These are phyloP conservation scores for Articulospora tetracladia DNA, from an alignment of 495 filamentous ascomycete species.

Conservation along the genomic window DNA sequence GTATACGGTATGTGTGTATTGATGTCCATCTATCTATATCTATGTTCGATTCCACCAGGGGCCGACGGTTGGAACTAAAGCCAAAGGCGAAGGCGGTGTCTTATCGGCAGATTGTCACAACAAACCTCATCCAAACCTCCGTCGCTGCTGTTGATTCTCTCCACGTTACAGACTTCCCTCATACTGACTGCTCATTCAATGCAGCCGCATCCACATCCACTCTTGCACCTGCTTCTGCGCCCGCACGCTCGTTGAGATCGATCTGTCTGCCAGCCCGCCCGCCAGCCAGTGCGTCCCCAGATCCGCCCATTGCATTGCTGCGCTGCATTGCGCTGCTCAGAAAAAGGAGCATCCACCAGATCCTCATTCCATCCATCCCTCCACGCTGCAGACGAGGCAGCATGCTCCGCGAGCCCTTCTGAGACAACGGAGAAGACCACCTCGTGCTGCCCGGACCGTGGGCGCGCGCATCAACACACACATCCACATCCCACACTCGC, in stretches of 20 bases:
- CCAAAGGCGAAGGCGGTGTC: background rate
- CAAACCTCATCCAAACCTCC: background rate
- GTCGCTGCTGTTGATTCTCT: background rate
- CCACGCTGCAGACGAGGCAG: constrained; percentile 11
- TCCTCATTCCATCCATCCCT: too few species aligned
- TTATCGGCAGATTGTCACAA: constrained; percentile 1
- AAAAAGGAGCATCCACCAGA: too few species aligned
- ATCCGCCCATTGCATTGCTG: too few species aligned
- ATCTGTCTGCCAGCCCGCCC: too few species aligned
- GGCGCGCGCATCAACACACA: too few species aligned
- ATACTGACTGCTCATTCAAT: background rate
- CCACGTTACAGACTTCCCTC: background rate
- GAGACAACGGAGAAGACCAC: constrained; percentile 18
- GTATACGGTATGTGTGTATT: too few species aligned
- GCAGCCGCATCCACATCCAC: background rate
- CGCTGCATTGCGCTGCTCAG: too few species aligned
- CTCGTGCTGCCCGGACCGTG: constrained; percentile 4
- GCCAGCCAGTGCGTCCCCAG: background rate
- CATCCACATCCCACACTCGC: background rate
- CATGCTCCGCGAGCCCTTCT: constrained; percentile 13
- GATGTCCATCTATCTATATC: too few species aligned
- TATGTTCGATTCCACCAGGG: background rate
- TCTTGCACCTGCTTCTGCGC: background rate
- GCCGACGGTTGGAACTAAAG: background rate
- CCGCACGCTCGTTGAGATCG: background rate